Base-by-base conservation (phyloP, 1,139 yeast genomes). In the Yamadazyma diddensiae region DNA sequence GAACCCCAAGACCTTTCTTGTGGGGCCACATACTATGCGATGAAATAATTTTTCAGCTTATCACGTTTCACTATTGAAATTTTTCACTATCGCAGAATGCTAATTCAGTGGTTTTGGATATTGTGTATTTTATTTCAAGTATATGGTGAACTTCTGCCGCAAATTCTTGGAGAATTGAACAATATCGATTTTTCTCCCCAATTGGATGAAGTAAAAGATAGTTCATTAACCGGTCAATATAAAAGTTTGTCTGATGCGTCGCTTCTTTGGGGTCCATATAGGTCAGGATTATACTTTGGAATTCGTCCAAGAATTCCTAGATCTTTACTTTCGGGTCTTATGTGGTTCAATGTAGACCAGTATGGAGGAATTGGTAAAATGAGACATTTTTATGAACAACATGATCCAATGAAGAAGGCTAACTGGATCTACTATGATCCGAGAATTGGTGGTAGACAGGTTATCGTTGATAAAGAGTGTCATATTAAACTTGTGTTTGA, bases 371-470 rank as follows among this genome's bases (percentile, higher is more conserved):
- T 85, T n/a, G 62, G 63, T 4, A 64, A 67, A 15, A 54, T 83
- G n/a, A 77, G 96, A 46, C 97, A 92, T 55, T 71, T 76, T 36
- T 87, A 90, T 49, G 92, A 84, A 40, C 90, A 82, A 46, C 64
- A 67, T 24, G 94, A 88, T 48, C 73, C 78, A 28, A 70, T 88
- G 67, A 70, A 68, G 24, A 79, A 75, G 35, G 94, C 87, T 47
- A 90, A 94, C 24, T 92, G 97, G 97, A 70, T 78, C 14, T 65
- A 70, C 29, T 92, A 82, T 55, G 97, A 94, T 53, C 92, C 97
- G 3, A 70, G 97, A 43, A 41, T 60, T 16, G 99, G 98, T 21
- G 98, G 99, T 0, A 66, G 75, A 38, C 94, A 92, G 50, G 65
- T 75, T 1, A 80, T 94, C 24, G 64, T 70, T 28, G 98, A 92